These are phyloP conservation scores for Cladophialophora yegresii DNA, from an alignment of 2,329 filamentous ascomycete species.

Conservation along the genomic window DNA sequence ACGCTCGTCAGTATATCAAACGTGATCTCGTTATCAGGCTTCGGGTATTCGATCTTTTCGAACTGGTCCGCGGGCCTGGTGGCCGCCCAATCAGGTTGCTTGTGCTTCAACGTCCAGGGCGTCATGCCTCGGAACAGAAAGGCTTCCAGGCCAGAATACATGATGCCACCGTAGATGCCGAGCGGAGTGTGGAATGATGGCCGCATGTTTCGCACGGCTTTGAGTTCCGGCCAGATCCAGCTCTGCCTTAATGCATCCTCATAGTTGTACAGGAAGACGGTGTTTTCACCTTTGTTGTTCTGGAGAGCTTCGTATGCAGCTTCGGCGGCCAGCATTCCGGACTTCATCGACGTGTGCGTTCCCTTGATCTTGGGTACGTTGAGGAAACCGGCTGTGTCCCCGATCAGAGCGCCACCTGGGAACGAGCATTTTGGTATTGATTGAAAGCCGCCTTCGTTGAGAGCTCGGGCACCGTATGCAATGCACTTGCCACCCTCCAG, in stretches of 20 bases:
- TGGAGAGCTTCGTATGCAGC: conserved; percentile 78
- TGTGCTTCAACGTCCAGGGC: conserved; percentile 92
- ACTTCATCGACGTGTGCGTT: conserved; percentile 96
- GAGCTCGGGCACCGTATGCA: conserved; percentile 86
- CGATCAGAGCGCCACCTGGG: conserved; percentile 90
- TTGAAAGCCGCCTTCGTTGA: conserved; percentile 95
- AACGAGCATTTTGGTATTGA: conserved; percentile 97
- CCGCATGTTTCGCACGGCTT: conserved; percentile 94
- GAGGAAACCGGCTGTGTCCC: conserved; percentile 93
- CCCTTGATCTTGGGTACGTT: conserved; percentile 99
- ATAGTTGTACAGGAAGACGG: conserved; percentile 89
- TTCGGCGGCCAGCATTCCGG: conserved; percentile 93
- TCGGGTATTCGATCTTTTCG: conserved; percentile 91
- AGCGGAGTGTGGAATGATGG: conserved; percentile 89
- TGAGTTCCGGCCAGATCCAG: conserved; percentile 89
- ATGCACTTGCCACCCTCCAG: conserved; percentile 98
- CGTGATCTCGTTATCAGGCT: conserved; percentile 90
- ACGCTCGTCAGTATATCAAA: conserved; percentile 97
- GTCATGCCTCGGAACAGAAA: conserved; percentile 80
- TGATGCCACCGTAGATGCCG: conserved; percentile 82
- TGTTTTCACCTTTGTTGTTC: conserved; percentile 56
- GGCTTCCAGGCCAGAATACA: conserved; percentile 92
- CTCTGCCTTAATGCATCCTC: conserved; percentile 84
- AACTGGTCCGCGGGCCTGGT: conserved; percentile 79
- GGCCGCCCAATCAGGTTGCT: conserved; percentile 71